Evolutionary conservation across 306 rosid species (phyloP).

Genomic region (Lathyrus aphaca): DNA sequence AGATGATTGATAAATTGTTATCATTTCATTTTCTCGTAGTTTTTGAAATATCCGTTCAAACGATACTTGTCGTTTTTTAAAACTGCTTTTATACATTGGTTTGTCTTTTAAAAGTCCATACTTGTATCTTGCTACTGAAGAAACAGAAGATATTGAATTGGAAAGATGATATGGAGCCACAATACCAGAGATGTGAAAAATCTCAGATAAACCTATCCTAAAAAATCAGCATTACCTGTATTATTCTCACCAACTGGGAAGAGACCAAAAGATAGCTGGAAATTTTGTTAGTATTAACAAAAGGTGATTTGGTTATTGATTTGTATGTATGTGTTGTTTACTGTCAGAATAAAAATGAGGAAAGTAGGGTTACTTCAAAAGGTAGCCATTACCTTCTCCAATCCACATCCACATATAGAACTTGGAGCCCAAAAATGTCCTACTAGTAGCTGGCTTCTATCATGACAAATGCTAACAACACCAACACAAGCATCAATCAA

Average conservation of each 20-base stretch:
- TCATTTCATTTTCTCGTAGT: background rate
- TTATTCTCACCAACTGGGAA: background rate
- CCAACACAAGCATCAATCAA: background rate
- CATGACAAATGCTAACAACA: background rate
- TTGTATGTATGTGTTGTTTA: background rate
- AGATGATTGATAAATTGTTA: background rate
- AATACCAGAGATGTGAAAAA: constrained; percentile 72
- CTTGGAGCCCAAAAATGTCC: background rate
- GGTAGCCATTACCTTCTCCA: background rate
- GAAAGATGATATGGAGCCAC: constrained; percentile 68
- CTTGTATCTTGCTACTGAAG: constrained; percentile 60
- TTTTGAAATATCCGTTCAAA: background rate
- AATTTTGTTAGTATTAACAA: background rate
- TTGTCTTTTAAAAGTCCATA: constrained; percentile 46
- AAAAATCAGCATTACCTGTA: background rate
- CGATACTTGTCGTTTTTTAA: background rate
- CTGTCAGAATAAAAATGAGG: background rate
- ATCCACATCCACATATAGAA: background rate
- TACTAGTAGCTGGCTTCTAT: constrained; percentile 1
- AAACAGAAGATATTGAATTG: constrained; percentile 84
- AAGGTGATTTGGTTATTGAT: background rate
- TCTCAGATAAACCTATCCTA: constrained; percentile 77
- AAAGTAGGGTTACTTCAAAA: background rate
- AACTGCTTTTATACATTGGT: background rate
- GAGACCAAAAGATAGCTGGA: background rate